Percentiles rank a stretch among this genome's conserved stretches.
phyloP scores from a whole-genome alignment of 169 alveolate genomes.

The Plasmodium knowlesi region DNA sequence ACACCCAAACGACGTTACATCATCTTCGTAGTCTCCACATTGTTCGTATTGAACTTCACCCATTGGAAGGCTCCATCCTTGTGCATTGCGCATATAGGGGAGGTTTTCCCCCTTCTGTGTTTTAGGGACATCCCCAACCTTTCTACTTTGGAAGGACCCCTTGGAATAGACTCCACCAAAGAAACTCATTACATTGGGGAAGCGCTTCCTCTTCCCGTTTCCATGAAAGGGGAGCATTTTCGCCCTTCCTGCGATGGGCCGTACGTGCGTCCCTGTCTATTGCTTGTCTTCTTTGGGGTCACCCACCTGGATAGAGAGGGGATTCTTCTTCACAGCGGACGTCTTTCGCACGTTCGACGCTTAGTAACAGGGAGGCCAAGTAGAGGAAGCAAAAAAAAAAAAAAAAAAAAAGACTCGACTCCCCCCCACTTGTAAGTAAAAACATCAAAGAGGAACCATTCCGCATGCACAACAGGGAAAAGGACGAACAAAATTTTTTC shows the following conservation, averaged over 20 bases:
- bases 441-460: background rate
- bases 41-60: background rate
- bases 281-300: background rate
- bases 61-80: background rate
- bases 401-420: background rate
- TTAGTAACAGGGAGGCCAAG: background rate
- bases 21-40: background rate
- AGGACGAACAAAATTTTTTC: background rate
- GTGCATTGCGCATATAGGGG: background rate
- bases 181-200: background rate
- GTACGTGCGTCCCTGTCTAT: no score
- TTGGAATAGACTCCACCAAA: background rate
- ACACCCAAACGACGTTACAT: background rate
- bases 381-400: background rate
- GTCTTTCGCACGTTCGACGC: background rate
- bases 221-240: conserved; percentile 32
- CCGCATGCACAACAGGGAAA: background rate
- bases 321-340: background rate
- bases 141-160: background rate
- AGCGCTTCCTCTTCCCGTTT: background rate
- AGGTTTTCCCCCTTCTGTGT: background rate
- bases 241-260: background rate
- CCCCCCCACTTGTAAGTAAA: background rate
- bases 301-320: background rate
- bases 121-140: background rate